A percentile compares a stretch with the other conserved stretches of the same genome.
These are phyloP conservation scores for Boletus subparvulus DNA, from an alignment of 768 basidiomycete genomes.

Conservation along the genomic window DNA sequence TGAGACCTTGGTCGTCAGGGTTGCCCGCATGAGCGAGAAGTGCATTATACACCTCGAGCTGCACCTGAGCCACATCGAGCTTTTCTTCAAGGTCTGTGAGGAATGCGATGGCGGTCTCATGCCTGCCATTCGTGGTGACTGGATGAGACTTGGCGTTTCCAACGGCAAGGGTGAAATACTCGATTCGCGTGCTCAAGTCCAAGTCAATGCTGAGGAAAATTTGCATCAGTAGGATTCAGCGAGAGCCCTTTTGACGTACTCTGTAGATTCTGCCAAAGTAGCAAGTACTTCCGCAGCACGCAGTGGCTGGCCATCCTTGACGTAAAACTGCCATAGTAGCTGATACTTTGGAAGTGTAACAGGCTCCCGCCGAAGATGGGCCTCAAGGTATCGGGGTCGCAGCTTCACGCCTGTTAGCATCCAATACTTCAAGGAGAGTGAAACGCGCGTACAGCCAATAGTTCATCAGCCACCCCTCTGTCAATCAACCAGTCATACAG, in stretches of 20 bases:
- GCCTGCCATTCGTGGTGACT: conserved; percentile 68
- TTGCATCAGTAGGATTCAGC: background rate
- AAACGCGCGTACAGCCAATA: conserved; percentile 72
- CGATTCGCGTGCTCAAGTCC: conserved; percentile 71
- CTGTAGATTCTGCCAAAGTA: conserved; percentile 77
- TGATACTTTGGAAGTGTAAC: conserved; percentile 79
- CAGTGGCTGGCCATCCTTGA: conserved; percentile 83
- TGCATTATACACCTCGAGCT: conserved; percentile 82
- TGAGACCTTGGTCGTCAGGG: conserved; percentile 59
- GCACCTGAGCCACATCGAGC: conserved; percentile 94
- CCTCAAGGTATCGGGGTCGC: conserved; percentile 84
- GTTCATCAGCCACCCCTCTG: conserved; percentile 77
- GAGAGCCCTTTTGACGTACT: conserved; percentile 47
- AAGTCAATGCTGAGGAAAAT: conserved; percentile 55
- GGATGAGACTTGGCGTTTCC: conserved; percentile 96
- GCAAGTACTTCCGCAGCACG: conserved; percentile 86
- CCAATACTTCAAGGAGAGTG: background rate
- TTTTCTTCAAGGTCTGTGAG: conserved; percentile 95
- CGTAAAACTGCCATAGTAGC: conserved; percentile 95
- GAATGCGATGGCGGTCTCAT: conserved; percentile 92
- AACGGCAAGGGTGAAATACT: conserved; percentile 91
- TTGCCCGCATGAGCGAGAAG: conserved; percentile 62
- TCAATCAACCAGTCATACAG: conserved; percentile 93
- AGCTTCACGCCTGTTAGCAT: conserved; percentile 47
- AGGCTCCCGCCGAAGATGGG: conserved; percentile 81